Percentiles rank a stretch among this genome's conserved stretches.
Conservation (phyloP, 2,329 filamentous ascomycete genomes). For the Fusarium guadeloupense region DNA sequence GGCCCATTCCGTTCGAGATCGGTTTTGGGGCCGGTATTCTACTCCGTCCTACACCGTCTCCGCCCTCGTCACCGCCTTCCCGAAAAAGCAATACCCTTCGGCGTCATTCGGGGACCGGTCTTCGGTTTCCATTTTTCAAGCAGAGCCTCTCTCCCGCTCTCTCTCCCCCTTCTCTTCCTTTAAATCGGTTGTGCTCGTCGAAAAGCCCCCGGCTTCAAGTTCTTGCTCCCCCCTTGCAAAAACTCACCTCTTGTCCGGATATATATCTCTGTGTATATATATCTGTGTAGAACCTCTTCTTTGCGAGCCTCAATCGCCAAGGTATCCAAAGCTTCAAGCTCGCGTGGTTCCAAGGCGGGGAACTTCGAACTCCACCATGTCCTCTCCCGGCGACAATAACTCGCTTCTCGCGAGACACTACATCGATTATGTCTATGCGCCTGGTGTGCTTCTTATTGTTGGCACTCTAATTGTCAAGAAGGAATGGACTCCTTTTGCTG, state of each 20-base stretch:
- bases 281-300: neutral
- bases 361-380: slow-evolving; percentile 32
- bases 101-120: slow-evolving; percentile 25
- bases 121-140: slow-evolving; percentile 33
- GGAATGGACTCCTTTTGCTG: slow-evolving; percentile 78
- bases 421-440: slow-evolving; percentile 84
- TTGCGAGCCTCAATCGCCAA: slow-evolving; percentile 22
- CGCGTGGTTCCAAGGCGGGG: slow-evolving; percentile 27
- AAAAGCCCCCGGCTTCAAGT: slow-evolving; percentile 12
- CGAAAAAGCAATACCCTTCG: slow-evolving; percentile 16
- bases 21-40: slow-evolving; percentile 11
- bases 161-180: slow-evolving; percentile 29
- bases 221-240: slow-evolving; percentile 5
- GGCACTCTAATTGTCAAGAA: slow-evolving; percentile 81
- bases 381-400: slow-evolving; percentile 42
- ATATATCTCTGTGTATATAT: neutral
- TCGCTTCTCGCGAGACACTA: slow-evolving; percentile 66
- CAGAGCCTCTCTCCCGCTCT: slow-evolving; percentile 24
- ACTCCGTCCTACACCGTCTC: slow-evolving; percentile 17
- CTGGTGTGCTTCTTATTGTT: slow-evolving; percentile 79
- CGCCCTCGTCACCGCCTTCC: slow-evolving; percentile 25
- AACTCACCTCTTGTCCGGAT: slow-evolving; percentile 1
- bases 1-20: neutral
- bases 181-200: slow-evolving; percentile 9
- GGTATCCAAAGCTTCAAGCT: slow-evolving; percentile 12